Conservation (phyloP, 768 basidiomycete genomes). For the Termitomyces sp. region DNA sequence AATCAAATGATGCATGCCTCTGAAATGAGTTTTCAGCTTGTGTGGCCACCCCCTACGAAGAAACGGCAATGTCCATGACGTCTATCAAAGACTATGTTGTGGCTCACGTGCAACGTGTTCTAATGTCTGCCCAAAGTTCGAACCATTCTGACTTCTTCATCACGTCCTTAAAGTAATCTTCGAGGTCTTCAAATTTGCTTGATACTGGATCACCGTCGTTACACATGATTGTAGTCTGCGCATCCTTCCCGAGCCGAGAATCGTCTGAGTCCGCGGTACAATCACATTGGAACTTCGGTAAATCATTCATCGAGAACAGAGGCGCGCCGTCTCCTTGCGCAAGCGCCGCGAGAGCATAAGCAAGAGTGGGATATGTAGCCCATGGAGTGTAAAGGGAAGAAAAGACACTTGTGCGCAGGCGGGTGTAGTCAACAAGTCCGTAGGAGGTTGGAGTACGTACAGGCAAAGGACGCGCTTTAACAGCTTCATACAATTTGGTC, state of each 20-base stretch:
- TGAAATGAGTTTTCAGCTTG: slow-evolving; percentile 16
- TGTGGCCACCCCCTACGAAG: slow-evolving; percentile 19
- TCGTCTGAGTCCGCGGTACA: slow-evolving; percentile 15
- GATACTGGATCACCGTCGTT: slow-evolving; percentile 30
- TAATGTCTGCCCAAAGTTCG: slow-evolving; percentile 24
- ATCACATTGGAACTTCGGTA: slow-evolving; percentile 23
- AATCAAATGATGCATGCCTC: slow-evolving; percentile 9
- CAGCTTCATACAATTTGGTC: slow-evolving; percentile 24
- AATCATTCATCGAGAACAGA: slow-evolving; percentile 16
- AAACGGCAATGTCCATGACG: not conserved
- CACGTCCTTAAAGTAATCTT: slow-evolving; percentile 22
- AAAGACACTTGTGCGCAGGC: slow-evolving; percentile 26
- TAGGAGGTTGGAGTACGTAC: slow-evolving; percentile 23
- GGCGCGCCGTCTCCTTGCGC: slow-evolving; percentile 23
- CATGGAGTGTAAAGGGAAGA: slow-evolving; percentile 29
- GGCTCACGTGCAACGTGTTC: slow-evolving; percentile 26
- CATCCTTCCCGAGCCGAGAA: slow-evolving; percentile 12
- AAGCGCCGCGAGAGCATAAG: slow-evolving; percentile 29
- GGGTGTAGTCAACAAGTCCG: slow-evolving; percentile 31
- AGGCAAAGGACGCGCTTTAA: slow-evolving; percentile 28
- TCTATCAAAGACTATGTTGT: not conserved
- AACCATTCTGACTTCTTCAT: slow-evolving; percentile 23
- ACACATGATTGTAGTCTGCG: slow-evolving; percentile 21
- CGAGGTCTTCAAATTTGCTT: slow-evolving; percentile 18
- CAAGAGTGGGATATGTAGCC: slow-evolving; percentile 25